Evolutionary conservation across 2,329 filamentous ascomycete genomes (phyloP).

Genomic region (Sodiomyces alkalinus): DNA sequence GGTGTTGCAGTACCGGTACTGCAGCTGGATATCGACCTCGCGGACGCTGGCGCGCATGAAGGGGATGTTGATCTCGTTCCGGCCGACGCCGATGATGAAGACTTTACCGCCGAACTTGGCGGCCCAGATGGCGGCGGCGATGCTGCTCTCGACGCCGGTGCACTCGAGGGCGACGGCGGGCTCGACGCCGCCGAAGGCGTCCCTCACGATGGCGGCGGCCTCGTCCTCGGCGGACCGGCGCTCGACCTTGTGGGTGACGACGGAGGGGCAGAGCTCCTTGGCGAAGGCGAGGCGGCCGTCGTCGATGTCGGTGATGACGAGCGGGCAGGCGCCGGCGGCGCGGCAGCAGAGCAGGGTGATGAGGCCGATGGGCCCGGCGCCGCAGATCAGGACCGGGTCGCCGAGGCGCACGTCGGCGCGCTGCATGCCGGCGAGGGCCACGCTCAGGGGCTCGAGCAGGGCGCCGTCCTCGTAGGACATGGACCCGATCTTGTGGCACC

Average conservation of each 20-base stretch:
- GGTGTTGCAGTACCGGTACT: slow-evolving; percentile 92
- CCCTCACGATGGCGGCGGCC: slow-evolving; percentile 49
- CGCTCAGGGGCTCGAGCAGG: slow-evolving; percentile 77
- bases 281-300: slow-evolving; percentile 74
- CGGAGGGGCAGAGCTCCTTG: slow-evolving; percentile 64
- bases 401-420: slow-evolving; percentile 67
- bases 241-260: slow-evolving; percentile 67
- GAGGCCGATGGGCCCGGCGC: slow-evolving; percentile 85
- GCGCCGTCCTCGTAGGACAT: slow-evolving; percentile 89
- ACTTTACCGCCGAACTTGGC: slow-evolving; percentile 94
- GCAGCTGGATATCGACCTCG: slow-evolving; percentile 90
- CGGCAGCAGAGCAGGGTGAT: slow-evolving; percentile 73
- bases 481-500: slow-evolving; percentile 91
- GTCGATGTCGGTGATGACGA: slow-evolving; percentile 92
- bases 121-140: slow-evolving; percentile 74
- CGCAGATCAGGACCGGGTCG: slow-evolving; percentile 78
- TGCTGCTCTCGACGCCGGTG: slow-evolving; percentile 84
- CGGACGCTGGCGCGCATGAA: slow-evolving; percentile 87
- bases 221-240: slow-evolving; percentile 52
- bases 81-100: slow-evolving; percentile 90
- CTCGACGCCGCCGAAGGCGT: slow-evolving; percentile 65
- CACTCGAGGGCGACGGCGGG: slow-evolving; percentile 78
- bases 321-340: slow-evolving; percentile 76
- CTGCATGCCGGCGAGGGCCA: slow-evolving; percentile 79
- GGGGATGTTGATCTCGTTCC: slow-evolving; percentile 87